Evolutionary conservation across 2,329 filamentous ascomycete species (phyloP).

Genomic region (Xylaria sp.): DNA sequence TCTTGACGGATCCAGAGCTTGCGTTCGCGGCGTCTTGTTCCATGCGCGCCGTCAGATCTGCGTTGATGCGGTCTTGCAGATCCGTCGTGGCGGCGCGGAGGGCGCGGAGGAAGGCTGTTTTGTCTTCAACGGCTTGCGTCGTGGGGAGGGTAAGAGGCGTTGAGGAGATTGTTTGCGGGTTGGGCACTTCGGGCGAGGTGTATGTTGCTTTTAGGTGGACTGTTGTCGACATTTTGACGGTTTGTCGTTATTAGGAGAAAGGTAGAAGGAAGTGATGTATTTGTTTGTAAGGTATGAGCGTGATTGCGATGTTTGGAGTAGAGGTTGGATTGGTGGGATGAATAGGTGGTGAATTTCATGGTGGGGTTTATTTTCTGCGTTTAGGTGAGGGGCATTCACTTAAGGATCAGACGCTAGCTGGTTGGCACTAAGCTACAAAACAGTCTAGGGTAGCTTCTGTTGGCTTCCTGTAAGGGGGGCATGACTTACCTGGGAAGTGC

Average conservation of each 20-base stretch:
- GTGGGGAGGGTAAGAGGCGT: conserved; percentile 37
- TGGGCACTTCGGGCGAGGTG: conserved; percentile 59
- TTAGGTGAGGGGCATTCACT: conserved; percentile 2
- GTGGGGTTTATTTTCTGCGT: conserved; percentile 17
- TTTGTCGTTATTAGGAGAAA: background rate
- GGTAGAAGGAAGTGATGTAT: too few species aligned
- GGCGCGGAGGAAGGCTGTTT: conserved; percentile 67
- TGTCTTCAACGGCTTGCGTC: conserved; percentile 47
- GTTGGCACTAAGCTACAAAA: background rate
- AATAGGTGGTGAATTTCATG: background rate
- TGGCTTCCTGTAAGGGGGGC: background rate
- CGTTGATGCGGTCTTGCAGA: conserved; percentile 76
- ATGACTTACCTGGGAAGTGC: conserved; percentile 13
- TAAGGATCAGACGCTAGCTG: background rate
- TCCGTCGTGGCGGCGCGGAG: conserved; percentile 67
- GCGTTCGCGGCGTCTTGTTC: conserved; percentile 67
- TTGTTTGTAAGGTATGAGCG: too few species aligned
- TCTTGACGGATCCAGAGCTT: background rate
- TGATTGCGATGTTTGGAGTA: too few species aligned
- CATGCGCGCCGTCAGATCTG: conserved; percentile 78
- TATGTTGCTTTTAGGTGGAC: conserved; percentile 62
- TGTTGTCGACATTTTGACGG: conserved; percentile 3
- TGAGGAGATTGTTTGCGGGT: conserved; percentile 57
- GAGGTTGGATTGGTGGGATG: too few species aligned
- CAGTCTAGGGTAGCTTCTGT: background rate